These are phyloP conservation scores for Phytophthora ohioensis DNA, from an alignment of 352 stramenopile genomes.

Conservation along the genomic window DNA sequence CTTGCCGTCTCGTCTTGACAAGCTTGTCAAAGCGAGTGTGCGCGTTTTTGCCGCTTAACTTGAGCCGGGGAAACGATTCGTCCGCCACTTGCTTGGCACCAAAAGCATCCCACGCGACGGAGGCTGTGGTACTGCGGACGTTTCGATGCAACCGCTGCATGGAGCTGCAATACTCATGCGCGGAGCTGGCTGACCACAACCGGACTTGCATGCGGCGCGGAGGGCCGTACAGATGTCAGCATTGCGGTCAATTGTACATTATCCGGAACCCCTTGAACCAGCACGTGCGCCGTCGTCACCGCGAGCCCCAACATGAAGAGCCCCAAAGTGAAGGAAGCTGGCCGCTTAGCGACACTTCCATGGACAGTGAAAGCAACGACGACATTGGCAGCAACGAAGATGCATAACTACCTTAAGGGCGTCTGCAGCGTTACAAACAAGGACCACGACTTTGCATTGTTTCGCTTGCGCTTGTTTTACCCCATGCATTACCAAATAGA, in stretches of 20 bases:
- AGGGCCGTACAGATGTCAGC: not conserved
- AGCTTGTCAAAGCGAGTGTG: conserved; percentile 6
- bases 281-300: conserved; percentile 1
- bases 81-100: not conserved
- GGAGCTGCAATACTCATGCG: conserved; percentile 1
- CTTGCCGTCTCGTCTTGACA: conserved; percentile 5
- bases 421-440: not conserved
- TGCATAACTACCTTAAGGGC: not conserved
- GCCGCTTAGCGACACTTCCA: not conserved
- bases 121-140: not conserved
- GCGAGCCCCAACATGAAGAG: not conserved
- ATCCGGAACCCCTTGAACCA: conserved; percentile 11
- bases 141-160: not conserved
- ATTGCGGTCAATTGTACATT: not conserved
- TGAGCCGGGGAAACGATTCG: no score
- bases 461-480: not conserved
- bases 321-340: not conserved
- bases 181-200: not conserved
- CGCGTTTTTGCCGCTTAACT: not conserved
- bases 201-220: not conserved
- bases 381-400: not conserved
- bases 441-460: not conserved
- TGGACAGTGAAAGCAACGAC: not conserved
- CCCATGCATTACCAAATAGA: no score
- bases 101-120: not conserved